These are phyloP conservation scores for Blepharisma stoltei DNA, from an alignment of 73 alveolate species.

Conservation along the genomic window DNA sequence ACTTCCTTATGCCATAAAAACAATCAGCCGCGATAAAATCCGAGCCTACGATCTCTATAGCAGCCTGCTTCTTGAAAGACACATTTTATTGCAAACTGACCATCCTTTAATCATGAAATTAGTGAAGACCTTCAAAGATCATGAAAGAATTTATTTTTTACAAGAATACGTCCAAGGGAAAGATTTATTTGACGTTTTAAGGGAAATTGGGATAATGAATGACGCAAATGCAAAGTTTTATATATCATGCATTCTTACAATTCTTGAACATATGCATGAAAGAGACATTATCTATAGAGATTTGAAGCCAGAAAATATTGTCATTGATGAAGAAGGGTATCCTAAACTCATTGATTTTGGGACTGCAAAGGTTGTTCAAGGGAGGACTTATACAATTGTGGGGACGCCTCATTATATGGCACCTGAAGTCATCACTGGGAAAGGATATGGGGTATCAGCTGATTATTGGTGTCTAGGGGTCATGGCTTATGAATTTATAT, in stretches of 20 bases:
- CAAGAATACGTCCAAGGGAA: conserved; percentile 50
- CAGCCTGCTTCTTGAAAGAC: conserved; percentile 37
- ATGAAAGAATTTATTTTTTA: conserved; percentile 39
- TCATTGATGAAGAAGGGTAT: conserved; percentile 71
- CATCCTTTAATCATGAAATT: conserved; percentile 53
- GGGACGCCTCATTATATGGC: conserved; percentile 59
- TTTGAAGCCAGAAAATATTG: conserved; percentile 69
- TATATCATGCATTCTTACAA: conserved; percentile 25
- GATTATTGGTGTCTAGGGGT: conserved; percentile 48
- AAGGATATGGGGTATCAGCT: conserved; percentile 47
- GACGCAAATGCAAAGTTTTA: conserved; percentile 40
- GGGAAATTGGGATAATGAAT: conserved; percentile 47
- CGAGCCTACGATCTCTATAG: conserved; percentile 32
- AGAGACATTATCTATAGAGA: conserved; percentile 55
- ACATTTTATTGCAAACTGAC: conserved; percentile 33
- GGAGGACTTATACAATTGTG: conserved; percentile 40
- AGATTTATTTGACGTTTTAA: conserved; percentile 48
- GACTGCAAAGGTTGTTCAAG: conserved; percentile 49
- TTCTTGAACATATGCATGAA: conserved; percentile 59
- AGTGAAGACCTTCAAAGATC: conserved; percentile 38
- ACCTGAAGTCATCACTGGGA: conserved; percentile 48
- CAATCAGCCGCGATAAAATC: conserved; percentile 33
- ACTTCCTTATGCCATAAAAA: conserved; percentile 43
- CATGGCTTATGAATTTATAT: conserved; percentile 15
- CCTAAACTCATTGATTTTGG: conserved; percentile 74